Percentiles rank a stretch among this genome's conserved stretches.
Evolutionary conservation across 805 yeast species (phyloP).

Genomic region (Myxozyma geophila): DNA sequence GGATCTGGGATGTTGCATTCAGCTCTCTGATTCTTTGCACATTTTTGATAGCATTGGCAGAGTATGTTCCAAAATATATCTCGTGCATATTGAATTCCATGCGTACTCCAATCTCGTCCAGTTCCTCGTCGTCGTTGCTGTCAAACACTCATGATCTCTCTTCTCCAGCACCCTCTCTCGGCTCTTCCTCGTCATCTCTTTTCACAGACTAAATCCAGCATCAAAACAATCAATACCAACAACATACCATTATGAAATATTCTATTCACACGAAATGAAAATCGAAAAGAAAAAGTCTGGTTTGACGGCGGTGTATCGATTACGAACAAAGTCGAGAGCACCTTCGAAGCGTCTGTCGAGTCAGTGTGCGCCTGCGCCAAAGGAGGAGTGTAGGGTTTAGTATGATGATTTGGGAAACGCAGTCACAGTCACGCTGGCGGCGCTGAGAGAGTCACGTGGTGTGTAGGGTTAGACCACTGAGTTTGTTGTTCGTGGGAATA

Average conservation of each 20-base stretch:
- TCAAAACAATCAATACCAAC: neutral
- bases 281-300: neutral
- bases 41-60: too few species aligned
- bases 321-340: neutral
- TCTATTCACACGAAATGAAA: neutral
- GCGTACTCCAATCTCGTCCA: too few species aligned
- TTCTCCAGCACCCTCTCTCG: too few species aligned
- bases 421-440: constrained; percentile 4
- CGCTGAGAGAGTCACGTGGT: too few species aligned
- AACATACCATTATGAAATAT: constrained; percentile 17
- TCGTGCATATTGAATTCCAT: too few species aligned
- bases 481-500: neutral
- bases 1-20: neutral
- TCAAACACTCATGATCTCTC: too few species aligned
- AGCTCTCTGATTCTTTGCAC: too few species aligned
- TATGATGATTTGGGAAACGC: constrained; percentile 1
- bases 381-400: constrained; percentile 5
- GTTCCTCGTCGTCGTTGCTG: too few species aligned
- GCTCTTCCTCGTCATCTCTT: too few species aligned
- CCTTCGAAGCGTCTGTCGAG: too few species aligned
- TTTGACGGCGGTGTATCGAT: neutral
- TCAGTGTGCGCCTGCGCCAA: too few species aligned
- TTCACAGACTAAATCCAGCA: neutral
- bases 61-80: too few species aligned
- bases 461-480: neutral